These are phyloP conservation scores for Ophiocordyceps sinensis DNA, from an alignment of 2,329 filamentous ascomycete genomes.

Conservation along the genomic window DNA sequence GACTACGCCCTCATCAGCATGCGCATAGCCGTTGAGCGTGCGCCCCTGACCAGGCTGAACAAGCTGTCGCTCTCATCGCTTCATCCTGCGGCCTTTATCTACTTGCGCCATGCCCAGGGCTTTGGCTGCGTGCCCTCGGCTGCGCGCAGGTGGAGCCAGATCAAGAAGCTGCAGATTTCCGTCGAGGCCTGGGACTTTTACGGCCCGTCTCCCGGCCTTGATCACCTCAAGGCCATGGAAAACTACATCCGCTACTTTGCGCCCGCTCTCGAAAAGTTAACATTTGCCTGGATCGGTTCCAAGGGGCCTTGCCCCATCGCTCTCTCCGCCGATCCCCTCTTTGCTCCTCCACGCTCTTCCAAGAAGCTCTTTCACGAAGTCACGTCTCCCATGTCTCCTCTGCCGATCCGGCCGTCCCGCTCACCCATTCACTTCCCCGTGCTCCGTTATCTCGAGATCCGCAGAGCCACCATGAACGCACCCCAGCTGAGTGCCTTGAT, in stretches of 20 bases:
- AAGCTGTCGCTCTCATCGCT: conserved; percentile 60
- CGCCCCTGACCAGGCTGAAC: conserved; percentile 48
- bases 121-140: conserved; percentile 64
- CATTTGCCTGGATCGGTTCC: conserved; percentile 65
- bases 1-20: conserved; percentile 84
- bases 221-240: conserved; percentile 67
- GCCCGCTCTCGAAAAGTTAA: conserved; percentile 50
- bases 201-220: conserved; percentile 41
- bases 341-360: conserved; percentile 36
- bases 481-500: conserved; percentile 58
- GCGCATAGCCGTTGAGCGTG: conserved; percentile 67
- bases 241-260: conserved; percentile 64
- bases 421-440: conserved; percentile 50
- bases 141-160: conserved; percentile 60
- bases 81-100: conserved; percentile 62
- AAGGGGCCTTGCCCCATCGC: conserved; percentile 63
- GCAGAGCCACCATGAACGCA: conserved; percentile 59
- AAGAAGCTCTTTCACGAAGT: conserved; percentile 51
- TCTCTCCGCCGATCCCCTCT: conserved; percentile 55
- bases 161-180: conserved; percentile 56
- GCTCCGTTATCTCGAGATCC: conserved; percentile 53
- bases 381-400: conserved; percentile 48
- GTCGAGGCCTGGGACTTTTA: conserved; percentile 57
- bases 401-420: conserved; percentile 36
- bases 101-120: conserved; percentile 60